Conservation (phyloP, 2,329 filamentous ascomycete species). For the Paramyrothecium sp. region DNA sequence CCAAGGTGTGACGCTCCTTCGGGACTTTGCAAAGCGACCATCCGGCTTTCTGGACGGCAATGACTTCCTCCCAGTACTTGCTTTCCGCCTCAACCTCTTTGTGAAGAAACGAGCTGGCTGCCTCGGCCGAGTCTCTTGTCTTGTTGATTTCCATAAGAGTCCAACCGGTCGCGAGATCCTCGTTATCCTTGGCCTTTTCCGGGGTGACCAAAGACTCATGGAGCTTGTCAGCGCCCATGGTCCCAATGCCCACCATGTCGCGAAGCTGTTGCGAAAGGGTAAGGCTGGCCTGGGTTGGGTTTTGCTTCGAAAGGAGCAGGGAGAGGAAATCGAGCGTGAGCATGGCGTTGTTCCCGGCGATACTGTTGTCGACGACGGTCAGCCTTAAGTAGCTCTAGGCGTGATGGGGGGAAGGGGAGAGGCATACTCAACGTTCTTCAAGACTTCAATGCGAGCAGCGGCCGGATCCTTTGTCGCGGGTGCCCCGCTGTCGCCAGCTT, state of each 20-base stretch:
- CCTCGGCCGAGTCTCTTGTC: slow-evolving; percentile 70
- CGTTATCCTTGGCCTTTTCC: slow-evolving; percentile 54
- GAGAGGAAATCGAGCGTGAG: slow-evolving; percentile 81
- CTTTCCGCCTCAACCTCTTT: slow-evolving; percentile 78
- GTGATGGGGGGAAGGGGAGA: not conserved
- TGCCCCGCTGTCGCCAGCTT: slow-evolving; percentile 32
- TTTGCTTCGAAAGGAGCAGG: slow-evolving; percentile 77
- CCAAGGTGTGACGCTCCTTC: slow-evolving; percentile 69
- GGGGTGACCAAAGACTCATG: slow-evolving; percentile 59
- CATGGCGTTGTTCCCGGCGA: slow-evolving; percentile 55
- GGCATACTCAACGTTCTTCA: slow-evolving; percentile 57
- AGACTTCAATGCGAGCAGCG: slow-evolving; percentile 54
- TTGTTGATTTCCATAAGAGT: slow-evolving; percentile 74
- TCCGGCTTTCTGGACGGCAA: slow-evolving; percentile 76
- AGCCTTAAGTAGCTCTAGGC: not conserved
- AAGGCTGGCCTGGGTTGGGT: slow-evolving; percentile 64
- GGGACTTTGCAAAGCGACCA: slow-evolving; percentile 84
- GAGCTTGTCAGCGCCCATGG: slow-evolving; percentile 67
- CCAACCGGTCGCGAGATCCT: slow-evolving; percentile 65
- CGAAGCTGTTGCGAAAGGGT: slow-evolving; percentile 72
- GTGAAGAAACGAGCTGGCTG: slow-evolving; percentile 70
- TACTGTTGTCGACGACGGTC: slow-evolving; percentile 17
- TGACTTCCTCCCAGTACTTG: slow-evolving; percentile 84
- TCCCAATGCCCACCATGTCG: slow-evolving; percentile 70
- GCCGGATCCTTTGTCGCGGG: slow-evolving; percentile 44